Conservation (phyloP, 371 early-diverging fungal species). For the Antonospora locustae region DNA sequence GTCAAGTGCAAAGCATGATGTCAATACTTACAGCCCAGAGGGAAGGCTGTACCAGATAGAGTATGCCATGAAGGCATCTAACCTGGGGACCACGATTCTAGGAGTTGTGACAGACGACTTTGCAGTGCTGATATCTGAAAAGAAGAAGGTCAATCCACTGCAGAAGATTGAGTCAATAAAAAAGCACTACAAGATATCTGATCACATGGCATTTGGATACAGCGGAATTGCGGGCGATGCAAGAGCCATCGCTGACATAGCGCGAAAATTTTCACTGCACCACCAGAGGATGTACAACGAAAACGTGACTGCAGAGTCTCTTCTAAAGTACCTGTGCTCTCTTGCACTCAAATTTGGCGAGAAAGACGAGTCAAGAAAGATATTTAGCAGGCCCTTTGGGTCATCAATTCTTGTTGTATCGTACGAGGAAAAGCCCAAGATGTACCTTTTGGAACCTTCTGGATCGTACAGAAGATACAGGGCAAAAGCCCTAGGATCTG, state of each 20-base stretch:
- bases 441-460: slow-evolving; percentile 53
- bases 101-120: slow-evolving; percentile 41
- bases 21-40: slow-evolving; percentile 53
- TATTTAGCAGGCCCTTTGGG: slow-evolving; percentile 55
- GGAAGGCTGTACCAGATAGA: slow-evolving; percentile 55
- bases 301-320: slow-evolving; percentile 38
- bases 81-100: slow-evolving; percentile 53
- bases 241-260: slow-evolving; percentile 44
- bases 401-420: slow-evolving; percentile 49
- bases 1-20: no score
- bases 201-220: slow-evolving; percentile 45
- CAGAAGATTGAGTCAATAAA: slow-evolving; percentile 46
- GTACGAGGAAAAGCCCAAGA: slow-evolving; percentile 47
- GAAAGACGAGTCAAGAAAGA: slow-evolving; percentile 46
- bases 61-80: slow-evolving; percentile 56
- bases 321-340: slow-evolving; percentile 43
- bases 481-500: slow-evolving; percentile 53
- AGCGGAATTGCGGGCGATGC: slow-evolving; percentile 54
- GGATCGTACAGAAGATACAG: slow-evolving; percentile 51
- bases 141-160: slow-evolving; percentile 48
- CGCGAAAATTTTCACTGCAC: slow-evolving; percentile 36
- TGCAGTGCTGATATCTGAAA: slow-evolving; percentile 52
- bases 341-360: slow-evolving; percentile 53
- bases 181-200: slow-evolving; percentile 53
- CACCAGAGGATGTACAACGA: slow-evolving; percentile 47